Conservation (phyloP, 2,329 filamentous ascomycete species). For the Calonectria henricotiae region DNA sequence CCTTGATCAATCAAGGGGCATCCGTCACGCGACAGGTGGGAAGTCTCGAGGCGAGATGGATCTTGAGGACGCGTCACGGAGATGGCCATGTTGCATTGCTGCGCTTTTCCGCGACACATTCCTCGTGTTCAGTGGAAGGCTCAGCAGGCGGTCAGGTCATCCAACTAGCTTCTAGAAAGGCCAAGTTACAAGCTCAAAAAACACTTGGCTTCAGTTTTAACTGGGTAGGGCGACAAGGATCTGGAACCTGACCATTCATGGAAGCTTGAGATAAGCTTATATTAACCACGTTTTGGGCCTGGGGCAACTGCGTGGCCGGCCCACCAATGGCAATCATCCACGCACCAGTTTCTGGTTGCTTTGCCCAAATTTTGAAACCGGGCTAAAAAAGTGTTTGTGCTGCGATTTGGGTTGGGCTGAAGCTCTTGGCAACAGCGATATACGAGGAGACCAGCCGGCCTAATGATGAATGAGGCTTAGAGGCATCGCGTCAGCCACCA, state of each 20-base stretch:
- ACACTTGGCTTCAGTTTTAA: neutral
- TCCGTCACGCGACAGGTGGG: slow-evolving; percentile 7
- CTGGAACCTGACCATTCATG: neutral
- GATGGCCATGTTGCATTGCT: neutral
- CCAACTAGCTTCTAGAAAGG: slow-evolving; percentile 8
- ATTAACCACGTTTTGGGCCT: neutral
- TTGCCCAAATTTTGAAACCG: slow-evolving; percentile 5
- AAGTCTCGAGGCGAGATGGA: slow-evolving; percentile 2
- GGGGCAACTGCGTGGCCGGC: neutral
- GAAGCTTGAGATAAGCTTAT: slow-evolving; percentile 9
- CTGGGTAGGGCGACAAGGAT: neutral
- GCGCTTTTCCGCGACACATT: neutral
- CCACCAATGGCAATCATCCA: slow-evolving; percentile 7
- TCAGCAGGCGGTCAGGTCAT: slow-evolving; percentile 1
- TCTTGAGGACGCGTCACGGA: slow-evolving; percentile 1
- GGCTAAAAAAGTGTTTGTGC: neutral
- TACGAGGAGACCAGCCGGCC: slow-evolving; percentile 1
- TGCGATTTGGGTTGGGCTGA: neutral
- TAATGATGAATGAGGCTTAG: slow-evolving; percentile 34
- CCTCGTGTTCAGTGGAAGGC: slow-evolving; percentile 10
- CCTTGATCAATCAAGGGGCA: neutral
- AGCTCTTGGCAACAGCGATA: slow-evolving; percentile 6
- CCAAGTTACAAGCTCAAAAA: neutral
- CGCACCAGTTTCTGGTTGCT: neutral
- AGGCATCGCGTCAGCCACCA: slow-evolving; percentile 44